Base-by-base conservation (phyloP, 129 eudicot genomes). In the Pseudognaphalium luteoalbum region DNA sequence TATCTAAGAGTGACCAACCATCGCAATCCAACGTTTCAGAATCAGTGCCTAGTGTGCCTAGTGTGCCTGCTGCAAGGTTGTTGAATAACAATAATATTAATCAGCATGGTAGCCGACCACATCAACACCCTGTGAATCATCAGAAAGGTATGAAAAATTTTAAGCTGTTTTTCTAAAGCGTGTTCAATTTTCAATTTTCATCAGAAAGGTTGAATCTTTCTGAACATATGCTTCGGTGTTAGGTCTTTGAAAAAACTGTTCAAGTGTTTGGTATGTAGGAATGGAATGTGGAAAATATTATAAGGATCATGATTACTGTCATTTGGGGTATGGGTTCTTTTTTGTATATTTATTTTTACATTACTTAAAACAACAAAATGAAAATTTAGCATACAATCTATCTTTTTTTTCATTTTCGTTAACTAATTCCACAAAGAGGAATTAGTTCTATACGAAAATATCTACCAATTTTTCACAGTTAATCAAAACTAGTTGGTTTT, bases 351-450 rank as follows among this genome's bases (percentile, higher is more conserved):
- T 11, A 42, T 12, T 42, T 42, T 44, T 25, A 25, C 47, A 47
- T 47, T 47, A 47, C 17, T 47, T 47, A 12, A 14, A 47, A 44
- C 16, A 44, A 14, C 5, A 3, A 11, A 47, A 47, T 47, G 54
- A 47, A 47, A 47, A 17, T 14, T 12, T 47, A 47, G 6, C 1
- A 47, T 47, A 47, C 14, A 47, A 47, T 47, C 6, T 3, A 11
- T 47, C 6, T 4, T 14, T 44, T 2, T 12, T 47, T 14, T 47
- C 17, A 12, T 47, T 4, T 47, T 10, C 7, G 3, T 78, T 90
- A 87, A 63, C 35, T 44, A 42, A 86, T 88, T 66, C 93, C 86
- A 73, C 97, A 87, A 59, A 94, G 89, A 91, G 98, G 16, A 47
- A 47, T 12, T 47, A 47, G 3, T 47, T 47, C 3, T 12, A 12